A percentile compares a stretch with the other conserved stretches of the same genome.
phyloP scores from a whole-genome alignment of 2,329 filamentous ascomycete species.

The Calonectria henricotiae region DNA sequence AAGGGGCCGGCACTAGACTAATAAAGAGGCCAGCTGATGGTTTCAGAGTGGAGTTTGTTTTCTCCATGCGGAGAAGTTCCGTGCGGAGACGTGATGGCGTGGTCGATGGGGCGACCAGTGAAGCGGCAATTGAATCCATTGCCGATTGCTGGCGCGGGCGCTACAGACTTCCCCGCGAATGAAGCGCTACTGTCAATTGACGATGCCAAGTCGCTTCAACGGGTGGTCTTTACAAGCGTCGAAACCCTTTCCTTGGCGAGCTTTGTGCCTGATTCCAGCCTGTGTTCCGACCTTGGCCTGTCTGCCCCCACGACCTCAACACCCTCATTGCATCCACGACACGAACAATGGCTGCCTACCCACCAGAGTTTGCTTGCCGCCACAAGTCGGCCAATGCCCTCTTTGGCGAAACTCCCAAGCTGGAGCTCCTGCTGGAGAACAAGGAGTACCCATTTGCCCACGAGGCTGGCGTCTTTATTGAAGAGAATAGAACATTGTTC shows the following conservation, averaged over 20 bases:
- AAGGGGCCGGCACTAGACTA: not conserved
- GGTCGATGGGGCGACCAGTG: constrained; percentile 1
- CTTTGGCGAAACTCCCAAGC: constrained; percentile 56
- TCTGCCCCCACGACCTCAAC: not conserved
- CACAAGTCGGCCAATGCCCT: constrained; percentile 47
- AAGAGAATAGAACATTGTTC: constrained; percentile 52
- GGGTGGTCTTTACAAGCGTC: not conserved
- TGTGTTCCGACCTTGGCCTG: constrained; percentile 8
- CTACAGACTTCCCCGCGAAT: constrained; percentile 19
- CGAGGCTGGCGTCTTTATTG: constrained; percentile 62
- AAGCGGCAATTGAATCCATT: constrained; percentile 27
- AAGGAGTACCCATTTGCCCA: constrained; percentile 65
- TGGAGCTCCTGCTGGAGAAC: constrained; percentile 60
- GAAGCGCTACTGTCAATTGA: constrained; percentile 17
- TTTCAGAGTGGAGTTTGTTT: constrained; percentile 15
- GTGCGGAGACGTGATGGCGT: constrained; percentile 20
- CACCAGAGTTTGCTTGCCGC: constrained; percentile 39
- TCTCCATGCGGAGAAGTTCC: constrained; percentile 19
- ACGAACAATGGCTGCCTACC: constrained; percentile 1
- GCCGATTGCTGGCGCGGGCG: constrained; percentile 21
- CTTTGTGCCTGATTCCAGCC: constrained; percentile 11
- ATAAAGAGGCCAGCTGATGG: not conserved
- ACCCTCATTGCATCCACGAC: not conserved
- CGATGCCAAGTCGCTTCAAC: not conserved
- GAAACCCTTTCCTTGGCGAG: constrained; percentile 6